Evolutionary conservation across 2,329 filamentous ascomycete species (phyloP).

Genomic region (Scedosporium dehoogii): DNA sequence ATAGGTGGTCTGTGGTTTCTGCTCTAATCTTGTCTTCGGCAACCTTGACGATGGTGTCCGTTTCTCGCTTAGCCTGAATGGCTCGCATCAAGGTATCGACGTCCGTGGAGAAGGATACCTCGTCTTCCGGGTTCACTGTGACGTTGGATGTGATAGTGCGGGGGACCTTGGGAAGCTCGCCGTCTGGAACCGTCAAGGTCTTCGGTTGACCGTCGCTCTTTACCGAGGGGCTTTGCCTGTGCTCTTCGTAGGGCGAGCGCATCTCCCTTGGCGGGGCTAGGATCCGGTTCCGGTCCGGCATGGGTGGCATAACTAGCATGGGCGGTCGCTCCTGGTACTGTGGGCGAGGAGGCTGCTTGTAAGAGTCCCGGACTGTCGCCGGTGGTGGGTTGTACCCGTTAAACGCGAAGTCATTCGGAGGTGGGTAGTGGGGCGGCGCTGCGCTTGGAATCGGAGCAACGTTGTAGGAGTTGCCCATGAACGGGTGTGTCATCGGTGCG

Average conservation of each 20-base stretch:
- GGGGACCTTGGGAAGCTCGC: constrained; percentile 12
- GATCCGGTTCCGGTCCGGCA: neutral
- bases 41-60: constrained; percentile 17
- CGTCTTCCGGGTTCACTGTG: constrained; percentile 33
- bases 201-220: constrained; percentile 22
- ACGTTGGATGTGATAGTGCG: constrained; percentile 36
- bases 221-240: constrained; percentile 20
- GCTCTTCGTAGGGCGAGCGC: constrained; percentile 20
- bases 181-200: constrained; percentile 1
- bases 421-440: constrained; percentile 30
- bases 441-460: constrained; percentile 31
- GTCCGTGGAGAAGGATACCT: constrained; percentile 65
- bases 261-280: constrained; percentile 17
- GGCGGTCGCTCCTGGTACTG: constrained; percentile 21
- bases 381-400: constrained; percentile 28
- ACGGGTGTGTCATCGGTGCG: constrained; percentile 29
- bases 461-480: constrained; percentile 33
- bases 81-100: constrained; percentile 84
- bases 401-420: constrained; percentile 33
- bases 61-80: constrained; percentile 59
- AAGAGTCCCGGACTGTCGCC: constrained; percentile 22
- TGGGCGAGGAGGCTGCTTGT: constrained; percentile 15
- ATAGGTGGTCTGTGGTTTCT: neutral
- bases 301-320: constrained; percentile 9
- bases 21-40: constrained; percentile 8